These are phyloP conservation scores for Mycena vulgaris DNA, from an alignment of 768 basidiomycete species.

Conservation along the genomic window DNA sequence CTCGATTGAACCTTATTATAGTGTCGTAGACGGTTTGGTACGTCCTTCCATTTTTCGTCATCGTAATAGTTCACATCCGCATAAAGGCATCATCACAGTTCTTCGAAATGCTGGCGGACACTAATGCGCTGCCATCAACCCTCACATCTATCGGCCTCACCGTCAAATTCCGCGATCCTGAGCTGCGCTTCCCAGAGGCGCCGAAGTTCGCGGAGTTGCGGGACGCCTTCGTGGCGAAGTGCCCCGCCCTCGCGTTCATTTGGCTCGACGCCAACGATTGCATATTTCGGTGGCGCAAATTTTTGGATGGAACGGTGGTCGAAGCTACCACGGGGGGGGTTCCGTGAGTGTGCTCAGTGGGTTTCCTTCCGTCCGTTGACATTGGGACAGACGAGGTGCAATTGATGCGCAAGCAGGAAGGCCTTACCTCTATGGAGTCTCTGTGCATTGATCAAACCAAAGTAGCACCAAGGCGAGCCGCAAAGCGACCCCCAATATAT, in stretches of 20 bases:
- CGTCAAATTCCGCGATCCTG: background rate
- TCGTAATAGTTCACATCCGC: background rate
- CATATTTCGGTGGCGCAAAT: background rate
- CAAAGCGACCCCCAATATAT: no score
- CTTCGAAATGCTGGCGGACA: background rate
- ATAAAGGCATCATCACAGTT: background rate
- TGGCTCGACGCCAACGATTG: conserved; percentile 9
- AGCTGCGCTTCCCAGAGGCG: background rate
- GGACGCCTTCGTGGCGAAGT: conserved; percentile 7
- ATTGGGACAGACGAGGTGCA: no score
- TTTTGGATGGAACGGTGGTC: background rate
- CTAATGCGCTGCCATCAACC: background rate
- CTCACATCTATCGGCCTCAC: background rate
- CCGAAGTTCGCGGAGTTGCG: conserved; percentile 15
- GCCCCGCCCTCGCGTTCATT: conserved; percentile 1
- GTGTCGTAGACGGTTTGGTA: background rate
- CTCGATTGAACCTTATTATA: background rate
- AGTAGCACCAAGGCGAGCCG: no score
- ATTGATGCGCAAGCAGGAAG: no score
- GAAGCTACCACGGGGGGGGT: background rate
- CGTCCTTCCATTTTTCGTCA: background rate
- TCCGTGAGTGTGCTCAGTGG: no score
- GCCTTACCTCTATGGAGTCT: no score
- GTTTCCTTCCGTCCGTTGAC: no score
- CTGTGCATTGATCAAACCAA: no score